phyloP scores from a whole-genome alignment of 176 grass and related monocot genomes.

The Olyra latifolia region DNA sequence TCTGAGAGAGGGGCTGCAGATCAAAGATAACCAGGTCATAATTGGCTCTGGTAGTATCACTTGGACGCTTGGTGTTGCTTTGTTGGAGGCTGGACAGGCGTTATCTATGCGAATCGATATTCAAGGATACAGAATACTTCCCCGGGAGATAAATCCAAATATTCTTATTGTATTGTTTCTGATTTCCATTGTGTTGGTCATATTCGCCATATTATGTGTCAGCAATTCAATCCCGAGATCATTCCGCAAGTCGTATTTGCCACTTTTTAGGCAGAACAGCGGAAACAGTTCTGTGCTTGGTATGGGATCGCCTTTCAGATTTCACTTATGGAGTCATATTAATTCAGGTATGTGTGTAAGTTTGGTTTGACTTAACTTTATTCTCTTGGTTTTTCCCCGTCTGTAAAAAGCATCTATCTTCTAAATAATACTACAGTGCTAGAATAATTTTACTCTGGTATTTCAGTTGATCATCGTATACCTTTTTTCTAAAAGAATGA shows the following conservation, averaged over 20 bases:
- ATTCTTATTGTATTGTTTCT: constrained; percentile 71
- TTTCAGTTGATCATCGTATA: constrained; percentile 12
- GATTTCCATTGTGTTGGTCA: constrained; percentile 65
- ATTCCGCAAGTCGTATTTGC: constrained; percentile 77
- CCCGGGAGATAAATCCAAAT: constrained; percentile 69
- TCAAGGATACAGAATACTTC: constrained; percentile 71
- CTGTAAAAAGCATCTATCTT: background rate
- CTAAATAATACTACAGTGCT: background rate
- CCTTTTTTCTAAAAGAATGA: background rate
- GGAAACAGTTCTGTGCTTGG: constrained; percentile 56
- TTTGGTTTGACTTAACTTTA: background rate
- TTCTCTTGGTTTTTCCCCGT: background rate
- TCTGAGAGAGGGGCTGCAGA: constrained; percentile 89
- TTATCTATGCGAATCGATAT: constrained; percentile 63
- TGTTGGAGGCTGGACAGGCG: constrained; percentile 72
- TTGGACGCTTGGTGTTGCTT: constrained; percentile 92
- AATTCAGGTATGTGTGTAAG: constrained; percentile 58
- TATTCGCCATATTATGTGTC: constrained; percentile 65
- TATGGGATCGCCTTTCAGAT: constrained; percentile 66
- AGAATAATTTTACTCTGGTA: background rate
- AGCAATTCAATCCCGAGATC: constrained; percentile 73
- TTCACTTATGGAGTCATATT: constrained; percentile 80
- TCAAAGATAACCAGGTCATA: constrained; percentile 78
- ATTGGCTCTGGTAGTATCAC: constrained; percentile 89
- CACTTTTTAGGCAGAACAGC: constrained; percentile 68